Evolutionary conservation across 495 filamentous ascomycete species (phyloP), one percentile per base, ranked within the genome.

Genomic region (Delitschia confertaspora): DNA sequence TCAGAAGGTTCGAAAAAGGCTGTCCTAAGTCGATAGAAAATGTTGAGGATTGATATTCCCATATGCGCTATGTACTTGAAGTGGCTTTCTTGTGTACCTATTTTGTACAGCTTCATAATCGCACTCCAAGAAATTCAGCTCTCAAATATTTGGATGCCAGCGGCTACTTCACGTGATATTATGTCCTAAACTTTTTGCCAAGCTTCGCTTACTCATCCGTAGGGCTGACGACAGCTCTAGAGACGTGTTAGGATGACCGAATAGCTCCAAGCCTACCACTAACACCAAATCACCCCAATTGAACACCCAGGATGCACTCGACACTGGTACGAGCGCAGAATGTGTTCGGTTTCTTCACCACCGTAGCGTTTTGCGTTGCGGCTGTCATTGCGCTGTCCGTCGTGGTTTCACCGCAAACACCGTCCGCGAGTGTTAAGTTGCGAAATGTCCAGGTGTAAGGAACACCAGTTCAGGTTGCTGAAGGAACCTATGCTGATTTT

Each of bases 281-380:
- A 26, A 4, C 25, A 29, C 26, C 48, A 13, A n/a, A n/a, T 3
- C 39, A 43, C 31, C 19, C 14, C 30, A n/a, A 11, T 7, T 11
- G 2, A 6, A n/a, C 48, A 11, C 21, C 33, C 66, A 73, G 46
- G 47, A 96, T 98, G 91, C 83, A 96, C 65, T 88, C 87, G 55
- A 73, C 80, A 16, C 61, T 89, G 21, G 85, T 82, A 26, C 82
- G 91, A 47, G 62, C 76, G 43, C 91, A 98, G 65, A 88, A 88
- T 68, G 80, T 88, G 52, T 98, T 98, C 64, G 87, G 89, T 60
- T 93, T 93, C 77, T 95, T 96, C 72, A 95, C 89, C 20, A 91
- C 88, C 23, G 88, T 95, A 43, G 80, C 83, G 23, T 88, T 91
- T 60, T 72, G 74, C 46, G 79, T 94, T 19, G 87, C 80, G 29